phyloP scores from a whole-genome alignment of 2,329 filamentous ascomycete species.

The Beauveria asiatica region DNA sequence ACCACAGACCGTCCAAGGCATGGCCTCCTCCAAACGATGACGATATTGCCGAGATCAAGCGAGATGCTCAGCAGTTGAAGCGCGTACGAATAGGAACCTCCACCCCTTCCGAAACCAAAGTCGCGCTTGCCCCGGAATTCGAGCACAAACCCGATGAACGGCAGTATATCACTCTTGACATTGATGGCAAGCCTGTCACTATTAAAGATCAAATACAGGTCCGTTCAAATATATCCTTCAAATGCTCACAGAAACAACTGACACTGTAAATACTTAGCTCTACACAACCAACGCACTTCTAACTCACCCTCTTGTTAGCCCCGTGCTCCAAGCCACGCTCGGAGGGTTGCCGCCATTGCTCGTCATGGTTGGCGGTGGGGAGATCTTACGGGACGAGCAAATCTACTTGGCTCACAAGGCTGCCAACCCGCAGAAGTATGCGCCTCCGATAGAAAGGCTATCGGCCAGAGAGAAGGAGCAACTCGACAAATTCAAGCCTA shows the following conservation, averaged over 20 bases:
- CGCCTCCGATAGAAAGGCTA: conserved; percentile 56
- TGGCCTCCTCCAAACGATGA: conserved; percentile 89
- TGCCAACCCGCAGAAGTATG: conserved; percentile 71
- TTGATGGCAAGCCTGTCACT: conserved; percentile 62
- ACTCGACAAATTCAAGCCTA: conserved; percentile 65
- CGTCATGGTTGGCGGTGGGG: conserved; percentile 79
- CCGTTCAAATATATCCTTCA: conserved; percentile 12
- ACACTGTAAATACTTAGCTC: conserved; percentile 33
- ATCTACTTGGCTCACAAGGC: conserved; percentile 93
- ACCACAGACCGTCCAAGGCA: conserved; percentile 78
- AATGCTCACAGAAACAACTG: background rate
- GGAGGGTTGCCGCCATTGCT: conserved; percentile 84
- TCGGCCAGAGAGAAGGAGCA: conserved; percentile 51
- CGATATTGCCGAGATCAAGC: conserved; percentile 50
- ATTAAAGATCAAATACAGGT: conserved; percentile 92
- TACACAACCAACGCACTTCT: conserved; percentile 78
- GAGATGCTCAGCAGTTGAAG: conserved; percentile 38
- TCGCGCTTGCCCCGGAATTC: background rate
- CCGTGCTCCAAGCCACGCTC: conserved; percentile 76
- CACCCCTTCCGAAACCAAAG: background rate
- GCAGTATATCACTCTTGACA: conserved; percentile 50
- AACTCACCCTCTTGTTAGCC: conserved; percentile 81
- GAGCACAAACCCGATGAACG: conserved; percentile 11
- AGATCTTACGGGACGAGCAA: conserved; percentile 87
- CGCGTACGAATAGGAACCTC: conserved; percentile 12